Evolutionary conservation across 371 early-diverging fungal species (phyloP).

Genomic region (Mortierella sp.): DNA sequence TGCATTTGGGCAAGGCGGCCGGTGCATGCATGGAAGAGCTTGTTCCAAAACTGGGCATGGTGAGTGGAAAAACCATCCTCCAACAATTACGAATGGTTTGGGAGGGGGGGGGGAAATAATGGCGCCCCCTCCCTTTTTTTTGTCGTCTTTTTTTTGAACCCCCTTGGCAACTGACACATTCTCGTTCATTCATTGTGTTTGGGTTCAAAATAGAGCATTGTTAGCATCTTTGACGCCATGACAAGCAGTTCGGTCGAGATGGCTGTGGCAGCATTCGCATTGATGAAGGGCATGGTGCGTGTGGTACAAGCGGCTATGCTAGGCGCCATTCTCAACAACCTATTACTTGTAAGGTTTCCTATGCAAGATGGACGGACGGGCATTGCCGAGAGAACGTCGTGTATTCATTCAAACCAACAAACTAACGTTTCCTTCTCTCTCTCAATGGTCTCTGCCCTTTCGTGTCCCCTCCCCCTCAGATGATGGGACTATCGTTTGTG

Average conservation of each 20-base stretch:
- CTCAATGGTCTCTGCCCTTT: no score
- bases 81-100: no score
- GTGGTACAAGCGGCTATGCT: conserved; percentile 91
- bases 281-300: conserved; percentile 76
- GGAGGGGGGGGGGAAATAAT: no score
- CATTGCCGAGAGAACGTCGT: no score
- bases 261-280: conserved; percentile 82
- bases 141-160: not conserved
- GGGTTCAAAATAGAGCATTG: conserved; percentile 22
- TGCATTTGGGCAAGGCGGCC: conserved; percentile 51
- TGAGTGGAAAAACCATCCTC: no score
- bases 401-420: no score
- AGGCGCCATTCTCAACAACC: conserved; percentile 88
- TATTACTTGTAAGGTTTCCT: conserved; percentile 67
- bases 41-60: conserved; percentile 40
- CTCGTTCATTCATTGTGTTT: not conserved
- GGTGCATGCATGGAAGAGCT: conserved; percentile 41
- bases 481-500: conserved; percentile 36
- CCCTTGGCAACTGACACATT: not conserved
- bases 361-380: no score
- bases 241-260: conserved; percentile 85
- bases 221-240: conserved; percentile 45
- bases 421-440: no score
- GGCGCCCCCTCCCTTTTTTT: no score
- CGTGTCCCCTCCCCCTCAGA: no score